phyloP scores from a whole-genome alignment of 352 stramenopile species.

The Pythium insidiosum region DNA sequence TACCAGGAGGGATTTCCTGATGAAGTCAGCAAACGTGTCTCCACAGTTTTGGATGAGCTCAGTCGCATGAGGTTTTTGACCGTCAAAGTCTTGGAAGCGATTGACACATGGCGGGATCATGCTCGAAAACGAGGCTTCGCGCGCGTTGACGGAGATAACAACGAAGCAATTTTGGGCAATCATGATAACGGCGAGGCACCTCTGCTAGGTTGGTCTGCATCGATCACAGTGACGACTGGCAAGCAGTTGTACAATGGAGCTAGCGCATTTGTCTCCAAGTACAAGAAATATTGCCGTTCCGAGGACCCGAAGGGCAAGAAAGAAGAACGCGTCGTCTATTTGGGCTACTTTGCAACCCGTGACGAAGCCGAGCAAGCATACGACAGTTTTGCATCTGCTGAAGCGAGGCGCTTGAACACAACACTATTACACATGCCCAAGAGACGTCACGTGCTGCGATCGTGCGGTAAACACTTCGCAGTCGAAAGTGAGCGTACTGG shows the following conservation, averaged over 20 bases:
- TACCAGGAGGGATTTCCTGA: constrained; percentile 74
- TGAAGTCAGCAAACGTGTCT: no score
- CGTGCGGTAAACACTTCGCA: constrained; percentile 73
- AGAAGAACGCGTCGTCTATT: constrained; percentile 56
- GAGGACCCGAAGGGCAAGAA: constrained; percentile 41
- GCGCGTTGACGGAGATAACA: constrained; percentile 19
- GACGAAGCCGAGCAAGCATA: constrained; percentile 66
- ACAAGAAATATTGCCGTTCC: constrained; percentile 63
- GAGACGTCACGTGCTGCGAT: constrained; percentile 58
- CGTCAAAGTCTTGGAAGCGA: constrained; percentile 60
- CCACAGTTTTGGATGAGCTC: constrained; percentile 40
- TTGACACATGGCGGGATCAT: constrained; percentile 52
- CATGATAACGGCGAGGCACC: constrained; percentile 3
- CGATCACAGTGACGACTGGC: constrained; percentile 59
- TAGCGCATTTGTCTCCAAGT: constrained; percentile 55
- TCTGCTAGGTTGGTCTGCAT: constrained; percentile 52
- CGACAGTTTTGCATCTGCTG: constrained; percentile 44
- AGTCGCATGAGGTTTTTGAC: constrained; percentile 53
- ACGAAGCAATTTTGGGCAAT: background rate
- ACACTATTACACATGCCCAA: constrained; percentile 41
- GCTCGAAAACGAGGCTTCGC: constrained; percentile 41
- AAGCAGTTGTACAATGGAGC: constrained; percentile 62
- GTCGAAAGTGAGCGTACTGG: constrained; percentile 67
- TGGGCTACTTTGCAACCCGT: constrained; percentile 60
- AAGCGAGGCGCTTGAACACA: constrained; percentile 62